Evolutionary conservation across 2,329 filamentous ascomycete genomes (phyloP), one percentile per base, ranked within the genome.

Genomic region (Alternaria longipes): DNA sequence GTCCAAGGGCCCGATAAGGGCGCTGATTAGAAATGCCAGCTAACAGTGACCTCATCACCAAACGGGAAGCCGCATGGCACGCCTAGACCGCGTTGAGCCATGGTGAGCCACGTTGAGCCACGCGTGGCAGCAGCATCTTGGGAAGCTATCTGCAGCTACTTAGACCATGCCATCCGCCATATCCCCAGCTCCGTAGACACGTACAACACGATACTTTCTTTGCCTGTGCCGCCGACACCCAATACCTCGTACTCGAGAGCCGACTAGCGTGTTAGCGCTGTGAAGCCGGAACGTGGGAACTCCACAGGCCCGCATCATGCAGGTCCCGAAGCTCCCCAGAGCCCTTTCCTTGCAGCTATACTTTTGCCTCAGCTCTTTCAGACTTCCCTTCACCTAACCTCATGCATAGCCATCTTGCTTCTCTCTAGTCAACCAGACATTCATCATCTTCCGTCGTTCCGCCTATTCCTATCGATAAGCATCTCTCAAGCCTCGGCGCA

Each of bases 11-110:
- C 20, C 64, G 72, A 73, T 71, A 71, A 70, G 67, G 67, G 53
- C 42, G 55, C 42, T 69, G 69, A 61, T 73, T 73, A 72, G 69
- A 67, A 74, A 72, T 73, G 59, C 55, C 53, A 38, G 55, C 51
- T 24, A 59, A 59, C 44, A 49, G 63, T 71, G 70, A 70, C 68
- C 64, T 68, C 68, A 71, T 58, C 41, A 46, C 34, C 16, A 34
- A 26, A 53, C 41, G 34, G 60, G 60, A 28, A 45, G 52, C 63
- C 56, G 45, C 52, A 56, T 54, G 49, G 14, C 41, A 54, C 50
- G 38, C 16, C 45, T 56, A 24, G 42, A 59, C 51, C 47, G 46
- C 49, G 51, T 49, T 28, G 24, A 56, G 60, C 63, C 30, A 41
- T 46, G 61, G 69, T 68, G 60, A 26, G 55, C 56, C 14, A 22